phyloP scores from a whole-genome alignment of 2,329 filamentous ascomycete species.

The Scorias spongiosa region DNA sequence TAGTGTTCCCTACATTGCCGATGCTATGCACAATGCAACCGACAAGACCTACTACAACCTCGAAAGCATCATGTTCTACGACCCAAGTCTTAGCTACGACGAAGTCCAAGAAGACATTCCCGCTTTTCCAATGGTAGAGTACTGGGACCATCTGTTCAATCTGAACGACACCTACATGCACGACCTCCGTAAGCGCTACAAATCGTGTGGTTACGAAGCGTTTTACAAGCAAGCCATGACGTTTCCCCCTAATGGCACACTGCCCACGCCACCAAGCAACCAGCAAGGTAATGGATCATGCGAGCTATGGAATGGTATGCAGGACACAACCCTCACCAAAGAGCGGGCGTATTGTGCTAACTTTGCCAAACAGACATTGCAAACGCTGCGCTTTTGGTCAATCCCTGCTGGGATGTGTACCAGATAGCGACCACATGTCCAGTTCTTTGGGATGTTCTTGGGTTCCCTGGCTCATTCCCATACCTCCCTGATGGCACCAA shows the following conservation, averaged over 20 bases:
- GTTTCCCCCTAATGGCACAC: slow-evolving; percentile 50
- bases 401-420: slow-evolving; percentile 72
- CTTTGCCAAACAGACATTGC: slow-evolving; percentile 36
- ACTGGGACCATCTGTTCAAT: slow-evolving; percentile 44
- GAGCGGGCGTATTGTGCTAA: too few relatives aligned
- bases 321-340: too few relatives aligned
- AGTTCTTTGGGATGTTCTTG: slow-evolving; percentile 51
- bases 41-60: slow-evolving; percentile 54
- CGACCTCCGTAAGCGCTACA: slow-evolving; percentile 31
- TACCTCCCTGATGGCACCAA: slow-evolving; percentile 48
- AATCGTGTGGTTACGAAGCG: slow-evolving; percentile 47
- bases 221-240: slow-evolving; percentile 47
- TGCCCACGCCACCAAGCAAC: slow-evolving; percentile 38
- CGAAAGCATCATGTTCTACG: slow-evolving; percentile 55
- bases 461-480: slow-evolving; percentile 47
- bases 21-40: slow-evolving; percentile 51
- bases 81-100: slow-evolving; percentile 46
- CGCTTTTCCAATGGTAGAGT: slow-evolving; percentile 43
- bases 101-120: slow-evolving; percentile 37
- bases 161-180: slow-evolving; percentile 46
- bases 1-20: slow-evolving; percentile 42
- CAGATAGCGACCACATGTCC: slow-evolving; percentile 60
- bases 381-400: slow-evolving; percentile 39
- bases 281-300: slow-evolving; percentile 23
- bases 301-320: not conserved